Evolutionary conservation across 2,329 filamentous ascomycete species (phyloP).

Genomic region (Truncatella angustata): DNA sequence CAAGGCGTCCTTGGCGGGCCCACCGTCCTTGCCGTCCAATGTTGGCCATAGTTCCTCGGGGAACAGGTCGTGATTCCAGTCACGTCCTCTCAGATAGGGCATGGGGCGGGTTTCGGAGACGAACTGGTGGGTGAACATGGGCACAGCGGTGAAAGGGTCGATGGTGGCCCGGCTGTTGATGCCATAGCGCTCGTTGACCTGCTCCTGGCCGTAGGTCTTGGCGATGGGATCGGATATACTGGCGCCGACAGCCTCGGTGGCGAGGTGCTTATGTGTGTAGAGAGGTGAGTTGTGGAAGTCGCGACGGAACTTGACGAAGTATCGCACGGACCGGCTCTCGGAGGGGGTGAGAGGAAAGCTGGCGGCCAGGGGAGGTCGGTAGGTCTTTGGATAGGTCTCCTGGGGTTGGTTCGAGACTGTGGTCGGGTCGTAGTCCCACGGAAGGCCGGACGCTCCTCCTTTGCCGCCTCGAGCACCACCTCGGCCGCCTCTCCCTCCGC

Average conservation of each 20-base stretch:
- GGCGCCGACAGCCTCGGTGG: conserved; percentile 9
- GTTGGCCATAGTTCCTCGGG: conserved; percentile 55
- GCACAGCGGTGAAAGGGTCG: conserved; percentile 58
- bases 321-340: conserved; percentile 47
- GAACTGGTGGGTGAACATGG: conserved; percentile 58
- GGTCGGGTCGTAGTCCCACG: conserved; percentile 54
- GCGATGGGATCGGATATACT: conserved; percentile 37
- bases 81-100: conserved; percentile 50
- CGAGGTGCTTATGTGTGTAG: conserved; percentile 52
- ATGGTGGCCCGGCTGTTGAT: conserved; percentile 53
- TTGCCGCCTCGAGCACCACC: conserved; percentile 46
- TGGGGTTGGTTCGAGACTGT: conserved; percentile 51
- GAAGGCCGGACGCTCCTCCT: conserved; percentile 43
- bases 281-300: conserved; percentile 54
- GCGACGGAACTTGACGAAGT: conserved; percentile 55
- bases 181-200: conserved; percentile 56
- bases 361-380: conserved; percentile 43
- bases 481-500: conserved; percentile 44
- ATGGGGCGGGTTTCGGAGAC: conserved; percentile 49
- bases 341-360: conserved; percentile 36
- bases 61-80: conserved; percentile 51
- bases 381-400: conserved; percentile 55
- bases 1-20: conserved; percentile 28
- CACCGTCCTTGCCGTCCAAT: conserved; percentile 45
- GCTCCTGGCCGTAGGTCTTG: conserved; percentile 53